A percentile compares a stretch with the other conserved stretches of the same genome.
phyloP scores from a whole-genome alignment of 768 basidiomycete species.

The Pleurotus sapidus region DNA sequence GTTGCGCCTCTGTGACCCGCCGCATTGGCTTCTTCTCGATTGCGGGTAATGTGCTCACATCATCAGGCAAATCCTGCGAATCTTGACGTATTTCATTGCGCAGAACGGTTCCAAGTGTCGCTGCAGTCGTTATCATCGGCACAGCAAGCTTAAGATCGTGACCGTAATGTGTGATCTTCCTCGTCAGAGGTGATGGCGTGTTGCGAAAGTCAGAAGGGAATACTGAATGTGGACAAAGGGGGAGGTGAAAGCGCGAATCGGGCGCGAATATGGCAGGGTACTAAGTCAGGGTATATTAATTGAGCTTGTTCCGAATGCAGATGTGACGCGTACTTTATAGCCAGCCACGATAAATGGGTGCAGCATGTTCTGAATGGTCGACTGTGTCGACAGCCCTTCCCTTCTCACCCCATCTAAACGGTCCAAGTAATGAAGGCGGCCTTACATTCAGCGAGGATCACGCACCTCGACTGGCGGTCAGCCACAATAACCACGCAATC shows the following conservation, averaged over 20 bases:
- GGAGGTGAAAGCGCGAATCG: slow-evolving; percentile 40
- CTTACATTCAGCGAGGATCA: not conserved
- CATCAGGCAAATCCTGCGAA: slow-evolving; percentile 18
- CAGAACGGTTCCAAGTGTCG: slow-evolving; percentile 31
- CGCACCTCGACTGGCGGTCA: slow-evolving; percentile 37
- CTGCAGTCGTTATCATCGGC: slow-evolving; percentile 39
- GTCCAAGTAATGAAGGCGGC: not conserved
- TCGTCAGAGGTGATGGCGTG: slow-evolving; percentile 26
- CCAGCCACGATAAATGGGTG: slow-evolving; percentile 39
- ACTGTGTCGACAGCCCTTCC: slow-evolving; percentile 24
- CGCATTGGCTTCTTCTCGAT: slow-evolving; percentile 29
- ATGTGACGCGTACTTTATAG: slow-evolving; percentile 29
- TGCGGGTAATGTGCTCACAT: slow-evolving; percentile 23
- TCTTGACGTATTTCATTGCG: slow-evolving; percentile 35
- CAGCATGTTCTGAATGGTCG: slow-evolving; percentile 27
- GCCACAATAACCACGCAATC: slow-evolving; percentile 45
- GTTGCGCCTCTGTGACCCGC: slow-evolving; percentile 27
- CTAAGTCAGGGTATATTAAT: slow-evolving; percentile 20
- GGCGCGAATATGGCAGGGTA: slow-evolving; percentile 40
- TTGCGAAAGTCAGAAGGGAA: slow-evolving; percentile 19
- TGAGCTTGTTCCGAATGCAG: not conserved
- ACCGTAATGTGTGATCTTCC: slow-evolving; percentile 36
- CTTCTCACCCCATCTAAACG: slow-evolving; percentile 26
- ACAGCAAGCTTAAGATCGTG: slow-evolving; percentile 36
- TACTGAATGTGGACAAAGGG: slow-evolving; percentile 27